Evolutionary conservation across 208 protist genomes (phyloP), one percentile per base, ranked within the genome.

Genomic region (Phytomonas francai): DNA sequence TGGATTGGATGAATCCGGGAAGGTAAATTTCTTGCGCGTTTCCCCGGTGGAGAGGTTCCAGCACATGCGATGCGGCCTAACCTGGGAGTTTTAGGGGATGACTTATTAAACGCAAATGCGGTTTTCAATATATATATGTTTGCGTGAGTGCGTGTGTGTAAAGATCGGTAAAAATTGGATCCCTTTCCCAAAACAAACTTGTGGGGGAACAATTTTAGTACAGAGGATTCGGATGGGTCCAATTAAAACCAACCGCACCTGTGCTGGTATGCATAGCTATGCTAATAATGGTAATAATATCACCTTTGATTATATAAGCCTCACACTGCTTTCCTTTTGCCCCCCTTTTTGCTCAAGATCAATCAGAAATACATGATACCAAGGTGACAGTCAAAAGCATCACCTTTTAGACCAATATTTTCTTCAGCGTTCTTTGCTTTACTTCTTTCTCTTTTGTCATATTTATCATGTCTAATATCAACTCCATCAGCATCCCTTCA

Each of bases 1-100:
- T 60, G 81, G 71, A 25, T 30, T 79, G 19, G 67, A 71, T 58
- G 29, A 39, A 0, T 27, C 16, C 0, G 49, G 51, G 31, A 30
- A 30, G 22, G 65, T 73, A 14, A 67, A 67, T 7, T 69, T 74
- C 28, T 29, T 89, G 64, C 85, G 80, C 16, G 62, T 85, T 19
- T 90, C 81, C 3, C 81, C 85, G 0, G 70, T 79, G 31, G 79
- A 90, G 63, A 83, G 75, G 31, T 88, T 90, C 66, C 73, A 73
- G 7, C 79, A 91, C 72, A 63, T 91, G 59, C 77, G 77, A 49
- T 91, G 85, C 36, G 85, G 85, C 8, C 56, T 87, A 14, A 91
- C 85, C 25, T 91, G 81, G 81, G 84, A 74, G n/a, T 78, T 85
- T 58, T 68, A 78, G 36, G 34, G 68, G 28, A 34, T n/a, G n/a